Evolutionary conservation across 2,329 filamentous ascomycete species (phyloP), one percentile per base, ranked within the genome.

Genomic region (Fusarium caatingaense): DNA sequence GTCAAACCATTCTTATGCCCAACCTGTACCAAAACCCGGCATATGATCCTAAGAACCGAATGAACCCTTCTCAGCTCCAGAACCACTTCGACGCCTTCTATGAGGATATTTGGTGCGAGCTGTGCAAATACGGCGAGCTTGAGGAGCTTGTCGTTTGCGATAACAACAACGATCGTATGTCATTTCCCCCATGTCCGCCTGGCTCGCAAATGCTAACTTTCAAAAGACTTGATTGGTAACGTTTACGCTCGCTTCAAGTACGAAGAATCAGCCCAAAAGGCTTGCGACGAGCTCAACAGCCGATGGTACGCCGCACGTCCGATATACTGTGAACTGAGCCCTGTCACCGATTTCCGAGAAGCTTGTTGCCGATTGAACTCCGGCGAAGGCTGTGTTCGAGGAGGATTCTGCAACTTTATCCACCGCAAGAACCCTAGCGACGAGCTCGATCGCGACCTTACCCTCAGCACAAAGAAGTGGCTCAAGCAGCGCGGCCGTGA

Each of bases 61-160:
- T 99, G 92, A 98, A 97, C 84, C 85, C 94, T 9, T 91, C 89
- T 74, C 96, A 99, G 86, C 91, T 98, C 80, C 95, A 98, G 83
- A 97, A 97, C 85, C 96, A 99, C 88, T 99, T 99, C 80, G 96
- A 99, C 83, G 96, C 96, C 78, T 99, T 99, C 82, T 99, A 99
- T 86, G 96, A 99, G 85, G 96, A 99, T 81, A 94, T 99, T 73
- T 99, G 96, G 95, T 98, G 95, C 84, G 96, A 99, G 88, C 93
- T 99, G 86, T 98, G 96, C 91, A 94, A 97, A 83, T 99, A 97
- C 81, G 96, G 96, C 74, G 93, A 98, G 83, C 87, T 98, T 37
- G 96, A 99, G 83, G 96, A 99, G 84, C 89, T 99, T 15, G 96
- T 99, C 15, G 95, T 99, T 5, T 99, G 96, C 83, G 96, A 99